Evolutionary conservation across 2,329 filamentous ascomycete genomes (phyloP).

Genomic region (Aspergillus sclerotialis): DNA sequence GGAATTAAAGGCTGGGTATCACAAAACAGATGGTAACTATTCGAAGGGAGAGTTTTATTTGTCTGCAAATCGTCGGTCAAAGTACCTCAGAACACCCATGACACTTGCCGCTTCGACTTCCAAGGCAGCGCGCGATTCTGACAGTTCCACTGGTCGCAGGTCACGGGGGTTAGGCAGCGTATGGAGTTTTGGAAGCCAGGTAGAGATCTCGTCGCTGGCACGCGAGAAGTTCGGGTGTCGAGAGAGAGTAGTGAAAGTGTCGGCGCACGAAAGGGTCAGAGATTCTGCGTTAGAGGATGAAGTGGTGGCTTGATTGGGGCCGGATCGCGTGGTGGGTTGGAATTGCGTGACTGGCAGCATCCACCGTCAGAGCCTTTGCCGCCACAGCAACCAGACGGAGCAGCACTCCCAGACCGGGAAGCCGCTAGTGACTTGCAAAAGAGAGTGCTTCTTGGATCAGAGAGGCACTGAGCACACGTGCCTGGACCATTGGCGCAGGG

Average conservation of each 20-base stretch:
- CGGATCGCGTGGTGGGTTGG: conserved; percentile 16
- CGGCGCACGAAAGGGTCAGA: conserved; percentile 64
- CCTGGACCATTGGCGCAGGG: conserved; percentile 63
- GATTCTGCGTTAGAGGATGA: conserved; percentile 30
- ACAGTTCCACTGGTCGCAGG: conserved; percentile 20
- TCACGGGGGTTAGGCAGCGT: conserved; percentile 42
- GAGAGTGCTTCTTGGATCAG: conserved; percentile 70
- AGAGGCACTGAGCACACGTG: conserved; percentile 69
- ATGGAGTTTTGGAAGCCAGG: conserved; percentile 67
- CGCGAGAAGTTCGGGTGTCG: conserved; percentile 70
- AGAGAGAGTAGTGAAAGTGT: conserved; percentile 70
- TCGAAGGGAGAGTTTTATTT: conserved; percentile 18
- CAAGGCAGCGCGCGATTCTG: conserved; percentile 47
- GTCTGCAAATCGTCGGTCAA: conserved; percentile 62
- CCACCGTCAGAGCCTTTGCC: conserved; percentile 53
- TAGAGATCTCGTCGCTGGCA: conserved; percentile 66
- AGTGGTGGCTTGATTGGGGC: conserved; percentile 16
- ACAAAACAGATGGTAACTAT: conserved; percentile 6
- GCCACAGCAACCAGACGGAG: conserved; percentile 51
- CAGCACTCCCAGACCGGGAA: conserved; percentile 35
- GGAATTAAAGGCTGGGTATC: conserved; percentile 18
- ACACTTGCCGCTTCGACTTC: conserved; percentile 79
- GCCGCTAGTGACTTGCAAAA: conserved; percentile 78
- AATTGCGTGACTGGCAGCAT: conserved; percentile 49
- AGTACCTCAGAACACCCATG: conserved; percentile 77